Evolutionary conservation across 2,329 filamentous ascomycete species (phyloP).

Genomic region (Sphaerulina vaccinii): DNA sequence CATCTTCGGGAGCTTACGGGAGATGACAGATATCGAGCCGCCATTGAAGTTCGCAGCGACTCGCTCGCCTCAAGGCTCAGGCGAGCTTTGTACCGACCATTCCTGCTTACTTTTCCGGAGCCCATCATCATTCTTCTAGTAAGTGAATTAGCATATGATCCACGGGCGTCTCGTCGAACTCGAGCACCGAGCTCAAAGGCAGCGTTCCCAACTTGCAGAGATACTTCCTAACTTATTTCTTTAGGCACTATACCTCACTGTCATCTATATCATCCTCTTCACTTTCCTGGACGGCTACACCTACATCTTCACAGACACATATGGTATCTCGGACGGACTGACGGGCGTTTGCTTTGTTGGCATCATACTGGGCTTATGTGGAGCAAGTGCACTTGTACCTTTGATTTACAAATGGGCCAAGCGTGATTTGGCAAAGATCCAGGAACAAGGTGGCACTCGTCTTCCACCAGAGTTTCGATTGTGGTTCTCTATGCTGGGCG

Average conservation of each 20-base stretch:
- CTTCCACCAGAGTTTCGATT: conserved; percentile 56
- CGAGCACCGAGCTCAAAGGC: too few species aligned
- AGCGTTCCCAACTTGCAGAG: too few species aligned
- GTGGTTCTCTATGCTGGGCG: conserved; percentile 52
- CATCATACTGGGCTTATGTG: conserved; percentile 21
- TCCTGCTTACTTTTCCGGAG: conserved; percentile 40
- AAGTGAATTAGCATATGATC: too few species aligned
- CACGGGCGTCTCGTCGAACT: too few species aligned
- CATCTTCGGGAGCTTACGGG: conserved; percentile 35
- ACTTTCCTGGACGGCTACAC: conserved; percentile 55
- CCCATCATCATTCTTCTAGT: conserved; percentile 47
- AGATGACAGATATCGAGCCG: conserved; percentile 49
- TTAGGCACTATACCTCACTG: conserved; percentile 52
- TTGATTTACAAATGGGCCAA: conserved; percentile 25
- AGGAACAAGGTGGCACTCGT: conserved; percentile 39
- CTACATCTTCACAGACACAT: conserved; percentile 53
- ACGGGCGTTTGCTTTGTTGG: conserved; percentile 22
- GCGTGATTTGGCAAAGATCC: conserved; percentile 43
- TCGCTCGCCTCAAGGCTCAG: conserved; percentile 40
- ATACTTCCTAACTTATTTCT: too few species aligned
- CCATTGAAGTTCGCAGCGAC: conserved; percentile 46
- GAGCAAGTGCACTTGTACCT: conserved; percentile 19
- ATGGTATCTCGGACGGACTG: conserved; percentile 41
- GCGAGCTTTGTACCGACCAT: conserved; percentile 44
- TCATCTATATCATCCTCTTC: conserved; percentile 55